Conservation (phyloP, 2,329 filamentous ascomycete genomes). For the Allantophomopsis lycopodina region DNA sequence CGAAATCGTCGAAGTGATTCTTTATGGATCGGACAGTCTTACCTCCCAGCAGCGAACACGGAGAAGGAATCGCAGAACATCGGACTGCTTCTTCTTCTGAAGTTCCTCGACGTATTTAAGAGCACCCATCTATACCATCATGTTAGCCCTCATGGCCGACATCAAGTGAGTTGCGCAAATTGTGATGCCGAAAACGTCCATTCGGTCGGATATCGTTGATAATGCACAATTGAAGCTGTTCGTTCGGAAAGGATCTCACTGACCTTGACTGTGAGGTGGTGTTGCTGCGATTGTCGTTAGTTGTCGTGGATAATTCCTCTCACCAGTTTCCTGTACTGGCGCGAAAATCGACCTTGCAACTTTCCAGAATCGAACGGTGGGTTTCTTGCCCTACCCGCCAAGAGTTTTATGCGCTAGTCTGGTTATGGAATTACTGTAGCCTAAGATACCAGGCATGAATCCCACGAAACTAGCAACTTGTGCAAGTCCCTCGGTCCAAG, state of each 20-base stretch:
- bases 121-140: conserved; percentile 70
- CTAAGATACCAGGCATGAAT: too few relatives aligned
- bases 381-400: neutral
- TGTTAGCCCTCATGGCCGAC: neutral
- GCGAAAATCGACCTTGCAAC: neutral
- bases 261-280: neutral
- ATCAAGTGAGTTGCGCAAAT: neutral
- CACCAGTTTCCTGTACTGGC: too few relatives aligned
- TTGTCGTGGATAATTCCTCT: neutral
- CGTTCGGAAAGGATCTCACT: neutral
- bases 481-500: too few relatives aligned
- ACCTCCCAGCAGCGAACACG: conserved; percentile 99
- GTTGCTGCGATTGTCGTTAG: neutral
- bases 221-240: neutral
- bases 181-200: neutral
- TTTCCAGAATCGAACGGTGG: neutral
- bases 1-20: conserved; percentile 16
- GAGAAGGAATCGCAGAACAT: conserved; percentile 99
- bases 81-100: conserved; percentile 99
- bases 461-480: too few relatives aligned
- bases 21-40: conserved; percentile 37
- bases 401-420: neutral
- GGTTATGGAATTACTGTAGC: neutral
- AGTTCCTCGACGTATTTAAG: conserved; percentile 99
- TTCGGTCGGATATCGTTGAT: neutral